These are phyloP conservation scores for Daldinia sp. DNA, from an alignment of 2,329 filamentous ascomycete genomes.

Conservation along the genomic window DNA sequence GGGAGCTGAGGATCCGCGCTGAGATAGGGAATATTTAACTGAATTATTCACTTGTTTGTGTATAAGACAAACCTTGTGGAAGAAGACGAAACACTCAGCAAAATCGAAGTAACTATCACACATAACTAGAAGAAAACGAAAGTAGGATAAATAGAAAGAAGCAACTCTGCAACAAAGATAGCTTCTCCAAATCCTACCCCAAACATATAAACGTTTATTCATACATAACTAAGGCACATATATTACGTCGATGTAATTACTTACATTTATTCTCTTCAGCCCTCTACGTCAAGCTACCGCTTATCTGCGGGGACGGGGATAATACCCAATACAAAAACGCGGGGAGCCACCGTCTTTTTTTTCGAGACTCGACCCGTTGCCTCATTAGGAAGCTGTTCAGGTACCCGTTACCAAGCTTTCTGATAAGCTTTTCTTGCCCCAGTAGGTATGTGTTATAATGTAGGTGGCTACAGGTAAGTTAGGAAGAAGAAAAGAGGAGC, in stretches of 20 bases:
- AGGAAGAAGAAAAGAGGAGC: too few relatives aligned
- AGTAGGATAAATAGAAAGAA: not conserved
- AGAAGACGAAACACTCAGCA: not conserved
- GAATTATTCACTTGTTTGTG: not conserved
- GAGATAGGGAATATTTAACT: not conserved
- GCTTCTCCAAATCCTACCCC: conserved; percentile 8
- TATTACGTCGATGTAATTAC: not conserved
- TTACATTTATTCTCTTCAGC: conserved; percentile 8
- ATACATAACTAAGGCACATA: not conserved
- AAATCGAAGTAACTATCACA: not conserved
- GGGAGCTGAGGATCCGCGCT: not conserved
- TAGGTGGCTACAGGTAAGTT: too few relatives aligned
- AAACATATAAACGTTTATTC: not conserved
- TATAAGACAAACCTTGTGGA: not conserved
- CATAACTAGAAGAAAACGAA: not conserved
- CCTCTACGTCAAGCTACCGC: conserved; percentile 9
- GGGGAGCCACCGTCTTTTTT: conserved; percentile 5
- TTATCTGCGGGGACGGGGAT: conserved; percentile 33
- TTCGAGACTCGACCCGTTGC: conserved; percentile 8
- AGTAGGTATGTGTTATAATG: not conserved
- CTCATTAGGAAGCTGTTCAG: conserved; percentile 35
- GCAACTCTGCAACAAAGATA: not conserved
- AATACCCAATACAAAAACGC: conserved; percentile 13
- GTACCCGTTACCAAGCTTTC: conserved; percentile 18
- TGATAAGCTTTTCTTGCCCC: conserved; percentile 23